Evolutionary conservation across 106 monocot genomes (phyloP), one percentile per base, ranked within the genome.

Genomic region (Dactylorhiza incarnata): DNA sequence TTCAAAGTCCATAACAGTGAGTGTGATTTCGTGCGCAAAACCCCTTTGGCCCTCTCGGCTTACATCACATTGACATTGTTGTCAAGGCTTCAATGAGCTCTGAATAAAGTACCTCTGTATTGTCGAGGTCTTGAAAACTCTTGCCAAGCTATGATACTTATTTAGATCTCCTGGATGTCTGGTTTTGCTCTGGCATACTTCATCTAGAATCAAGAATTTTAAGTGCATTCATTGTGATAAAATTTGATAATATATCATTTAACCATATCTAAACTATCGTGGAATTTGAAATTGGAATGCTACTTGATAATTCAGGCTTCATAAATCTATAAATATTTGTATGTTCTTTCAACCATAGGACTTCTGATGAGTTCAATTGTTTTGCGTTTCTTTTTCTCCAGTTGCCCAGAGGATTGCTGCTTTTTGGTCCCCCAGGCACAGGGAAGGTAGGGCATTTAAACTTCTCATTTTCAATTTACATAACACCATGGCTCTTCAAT

Each of bases 401-500:
- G 94, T 97, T 89, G 91, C 97, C 89, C 47, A 85, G 77, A 81
- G 97, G 97, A 37, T 83, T 97, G 84, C 91, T 97, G 68, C 84
- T 97, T 17, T 85, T 86, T 54, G 97, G 97, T 9, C 91, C 93
- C n/a, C 91, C 96, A 0, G 91, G 97, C 26, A 91, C 93, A 15
- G 97, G 94, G 85, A 97, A 97, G 94, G 97, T 94, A 83, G 45
- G 22, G 1, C 10, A 73, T 73, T 50, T 73, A 7, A 10, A 73
- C 13, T 25, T 58, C 19, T 5, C 19, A 10, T 37, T 73, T 75
- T 81, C 48, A 19, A 15, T 22, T 23, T 15, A 19, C 45, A 47
- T 58, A 65, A 26, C 26, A 65, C 26, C 3, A 23, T 23, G 5
- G 5, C 61, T 4, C 23, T 65, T 26, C 23, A 29, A 53, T 53